These are phyloP conservation scores for Cyberlindnera japonica DNA, from an alignment of 805 yeast genomes.

Conservation along the genomic window DNA sequence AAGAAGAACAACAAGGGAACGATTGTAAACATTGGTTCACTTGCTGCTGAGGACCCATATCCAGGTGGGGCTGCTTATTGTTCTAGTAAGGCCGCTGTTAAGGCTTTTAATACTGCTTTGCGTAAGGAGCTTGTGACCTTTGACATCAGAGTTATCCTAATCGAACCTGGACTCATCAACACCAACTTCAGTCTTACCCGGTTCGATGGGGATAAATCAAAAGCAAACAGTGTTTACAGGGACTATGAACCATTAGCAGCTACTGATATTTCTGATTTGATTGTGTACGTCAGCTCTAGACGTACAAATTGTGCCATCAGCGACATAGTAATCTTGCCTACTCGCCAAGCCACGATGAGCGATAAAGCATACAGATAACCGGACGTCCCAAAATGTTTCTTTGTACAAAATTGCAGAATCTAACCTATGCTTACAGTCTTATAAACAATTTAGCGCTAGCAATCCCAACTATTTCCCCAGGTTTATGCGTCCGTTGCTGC, in stretches of 20 bases:
- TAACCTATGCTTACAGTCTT: too few relatives aligned
- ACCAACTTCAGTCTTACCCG: conserved; percentile 59
- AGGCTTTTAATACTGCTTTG: conserved; percentile 62
- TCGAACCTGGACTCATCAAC: conserved; percentile 65
- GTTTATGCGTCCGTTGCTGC: too few relatives aligned
- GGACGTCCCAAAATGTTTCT: too few relatives aligned
- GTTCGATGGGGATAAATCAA: conserved; percentile 49
- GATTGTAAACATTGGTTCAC: conserved; percentile 66
- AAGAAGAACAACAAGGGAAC: conserved; percentile 66
- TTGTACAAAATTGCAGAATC: too few relatives aligned
- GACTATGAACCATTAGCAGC: conserved; percentile 55
- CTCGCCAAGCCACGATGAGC: conserved; percentile 68
- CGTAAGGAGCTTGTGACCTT: conserved; percentile 72
- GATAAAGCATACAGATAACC: conserved; percentile 22
- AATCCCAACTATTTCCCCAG: too few relatives aligned
- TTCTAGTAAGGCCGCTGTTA: conserved; percentile 70
- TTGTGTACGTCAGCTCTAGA: conserved; percentile 54
- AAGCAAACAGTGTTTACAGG: conserved; percentile 52
- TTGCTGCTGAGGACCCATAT: conserved; percentile 74
- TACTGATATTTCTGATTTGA: conserved; percentile 56
- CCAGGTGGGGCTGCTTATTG: conserved; percentile 63
- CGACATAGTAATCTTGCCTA: conserved; percentile 80
- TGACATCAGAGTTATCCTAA: conserved; percentile 55
- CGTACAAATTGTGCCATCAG: conserved; percentile 57
- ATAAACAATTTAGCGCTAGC: too few relatives aligned